phyloP scores from a whole-genome alignment of 2,329 filamentous ascomycete species.

The Fusarium sublunatum region DNA sequence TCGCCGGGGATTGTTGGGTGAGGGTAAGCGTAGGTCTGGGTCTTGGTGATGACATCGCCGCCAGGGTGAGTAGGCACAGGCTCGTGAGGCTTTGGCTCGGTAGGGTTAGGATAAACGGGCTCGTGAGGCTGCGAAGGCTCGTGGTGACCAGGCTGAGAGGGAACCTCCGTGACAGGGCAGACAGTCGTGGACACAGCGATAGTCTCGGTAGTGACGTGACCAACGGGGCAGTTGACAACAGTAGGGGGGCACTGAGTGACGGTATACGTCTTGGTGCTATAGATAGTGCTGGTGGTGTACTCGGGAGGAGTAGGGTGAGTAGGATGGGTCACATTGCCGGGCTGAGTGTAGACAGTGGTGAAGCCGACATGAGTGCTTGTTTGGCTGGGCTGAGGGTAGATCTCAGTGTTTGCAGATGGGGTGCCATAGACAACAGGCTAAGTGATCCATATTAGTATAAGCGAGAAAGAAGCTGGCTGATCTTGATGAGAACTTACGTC shows the following conservation, averaged over 20 bases:
- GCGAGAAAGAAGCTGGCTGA: neutral
- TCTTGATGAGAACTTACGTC: constrained; percentile 44
- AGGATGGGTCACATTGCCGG: constrained; percentile 36
- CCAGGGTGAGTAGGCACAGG: constrained; percentile 35
- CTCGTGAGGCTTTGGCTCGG: constrained; percentile 36
- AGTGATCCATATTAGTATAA: constrained; percentile 22
- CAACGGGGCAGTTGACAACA: constrained; percentile 34
- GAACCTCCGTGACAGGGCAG: constrained; percentile 36
- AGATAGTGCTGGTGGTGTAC: constrained; percentile 38
- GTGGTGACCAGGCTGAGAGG: constrained; percentile 27
- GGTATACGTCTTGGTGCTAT: constrained; percentile 41
- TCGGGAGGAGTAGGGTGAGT: constrained; percentile 19
- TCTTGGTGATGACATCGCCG: constrained; percentile 43
- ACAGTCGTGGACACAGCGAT: constrained; percentile 39
- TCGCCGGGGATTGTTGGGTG: constrained; percentile 41
- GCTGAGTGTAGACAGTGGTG: constrained; percentile 42
- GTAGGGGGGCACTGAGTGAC: constrained; percentile 35
- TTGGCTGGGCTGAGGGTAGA: constrained; percentile 50
- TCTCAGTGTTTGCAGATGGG: constrained; percentile 37
- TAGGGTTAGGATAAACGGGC: constrained; percentile 31
- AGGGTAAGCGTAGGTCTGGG: constrained; percentile 43
- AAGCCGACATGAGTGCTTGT: constrained; percentile 35
- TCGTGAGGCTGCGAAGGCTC: constrained; percentile 31
- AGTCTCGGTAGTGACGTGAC: constrained; percentile 40
- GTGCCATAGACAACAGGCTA: constrained; percentile 60